Conservation (phyloP, 2,329 filamentous ascomycete genomes). For the Plectosphaerella sp. region DNA sequence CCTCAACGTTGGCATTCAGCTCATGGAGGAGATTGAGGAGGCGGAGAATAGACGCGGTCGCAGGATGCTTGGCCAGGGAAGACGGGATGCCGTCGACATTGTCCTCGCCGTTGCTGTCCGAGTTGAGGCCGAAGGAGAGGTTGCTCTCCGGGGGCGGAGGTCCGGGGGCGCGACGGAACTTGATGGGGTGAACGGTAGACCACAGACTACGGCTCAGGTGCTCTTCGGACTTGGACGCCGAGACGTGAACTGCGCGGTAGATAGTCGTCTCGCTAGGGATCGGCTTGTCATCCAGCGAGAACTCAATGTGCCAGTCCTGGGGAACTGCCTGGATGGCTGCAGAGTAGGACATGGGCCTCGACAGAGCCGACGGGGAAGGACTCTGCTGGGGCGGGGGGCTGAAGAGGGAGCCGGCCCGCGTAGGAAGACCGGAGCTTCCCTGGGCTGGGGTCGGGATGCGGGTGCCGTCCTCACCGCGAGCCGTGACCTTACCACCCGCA, state of each 20-base stretch:
- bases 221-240: conserved; percentile 50
- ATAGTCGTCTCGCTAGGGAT: conserved; percentile 92
- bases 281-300: conserved; percentile 77
- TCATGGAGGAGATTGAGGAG: conserved; percentile 88
- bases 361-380: conserved; percentile 47
- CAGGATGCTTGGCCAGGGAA: conserved; percentile 77
- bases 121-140: conserved; percentile 50
- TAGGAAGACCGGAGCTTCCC: conserved; percentile 31
- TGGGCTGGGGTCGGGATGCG: conserved; percentile 78
- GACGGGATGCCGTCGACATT: conserved; percentile 63
- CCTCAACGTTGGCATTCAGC: conserved; percentile 88
- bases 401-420: conserved; percentile 34
- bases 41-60: conserved; percentile 81
- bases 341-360: conserved; percentile 72
- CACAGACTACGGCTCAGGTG: conserved; percentile 73
- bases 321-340: conserved; percentile 75
- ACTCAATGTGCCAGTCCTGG: conserved; percentile 97
- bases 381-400: conserved; percentile 32
- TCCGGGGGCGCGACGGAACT: conserved; percentile 81
- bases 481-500: conserved; percentile 81
- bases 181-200: conserved; percentile 86
- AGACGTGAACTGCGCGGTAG: conserved; percentile 84
- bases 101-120: conserved; percentile 45
- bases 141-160: conserved; percentile 75
- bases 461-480: conserved; percentile 87